Evolutionary conservation across 2,329 filamentous ascomycete genomes (phyloP).

Genomic region (Colletotrichum shisoi): DNA sequence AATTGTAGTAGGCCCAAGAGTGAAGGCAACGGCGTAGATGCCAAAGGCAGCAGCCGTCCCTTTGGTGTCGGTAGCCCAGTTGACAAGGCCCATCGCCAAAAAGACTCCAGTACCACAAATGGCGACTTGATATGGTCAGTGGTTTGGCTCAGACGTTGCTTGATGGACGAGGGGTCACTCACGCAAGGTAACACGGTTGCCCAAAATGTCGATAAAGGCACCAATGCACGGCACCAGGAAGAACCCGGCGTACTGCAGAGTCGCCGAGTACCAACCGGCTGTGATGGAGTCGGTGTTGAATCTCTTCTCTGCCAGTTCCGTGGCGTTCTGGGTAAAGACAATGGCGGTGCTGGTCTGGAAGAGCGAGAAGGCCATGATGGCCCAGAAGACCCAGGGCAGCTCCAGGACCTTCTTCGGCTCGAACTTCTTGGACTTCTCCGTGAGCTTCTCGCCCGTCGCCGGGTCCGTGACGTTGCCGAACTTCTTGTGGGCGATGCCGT

Average conservation of each 20-base stretch:
- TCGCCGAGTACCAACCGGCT: slow-evolving; percentile 68
- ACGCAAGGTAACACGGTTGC: slow-evolving; percentile 59
- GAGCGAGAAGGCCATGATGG: slow-evolving; percentile 61
- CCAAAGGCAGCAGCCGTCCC: slow-evolving; percentile 68
- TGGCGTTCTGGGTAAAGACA: slow-evolving; percentile 66
- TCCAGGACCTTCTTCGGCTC: slow-evolving; percentile 63
- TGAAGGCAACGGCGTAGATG: slow-evolving; percentile 64
- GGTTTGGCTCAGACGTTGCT: neutral
- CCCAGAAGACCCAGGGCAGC: slow-evolving; percentile 68
- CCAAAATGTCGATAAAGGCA: slow-evolving; percentile 64
- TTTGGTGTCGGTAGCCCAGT: slow-evolving; percentile 57
- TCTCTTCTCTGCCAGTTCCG: slow-evolving; percentile 67
- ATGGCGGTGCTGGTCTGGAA: slow-evolving; percentile 65
- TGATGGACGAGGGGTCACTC: neutral
- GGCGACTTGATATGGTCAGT: slow-evolving; percentile 42
- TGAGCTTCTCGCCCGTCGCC: slow-evolving; percentile 66
- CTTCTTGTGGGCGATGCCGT: slow-evolving; percentile 56
- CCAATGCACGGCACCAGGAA: slow-evolving; percentile 66
- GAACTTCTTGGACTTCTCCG: slow-evolving; percentile 66
- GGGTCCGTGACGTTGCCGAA: slow-evolving; percentile 60
- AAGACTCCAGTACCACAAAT: slow-evolving; percentile 58
- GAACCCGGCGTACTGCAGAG: slow-evolving; percentile 63
- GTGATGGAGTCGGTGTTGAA: slow-evolving; percentile 63
- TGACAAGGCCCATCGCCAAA: slow-evolving; percentile 60
- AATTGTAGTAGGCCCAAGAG: slow-evolving; percentile 65